A percentile compares a stretch with the other conserved stretches of the same genome.
phyloP scores from a whole-genome alignment of 179 eudicot species.

The Spinacia oleracea region DNA sequence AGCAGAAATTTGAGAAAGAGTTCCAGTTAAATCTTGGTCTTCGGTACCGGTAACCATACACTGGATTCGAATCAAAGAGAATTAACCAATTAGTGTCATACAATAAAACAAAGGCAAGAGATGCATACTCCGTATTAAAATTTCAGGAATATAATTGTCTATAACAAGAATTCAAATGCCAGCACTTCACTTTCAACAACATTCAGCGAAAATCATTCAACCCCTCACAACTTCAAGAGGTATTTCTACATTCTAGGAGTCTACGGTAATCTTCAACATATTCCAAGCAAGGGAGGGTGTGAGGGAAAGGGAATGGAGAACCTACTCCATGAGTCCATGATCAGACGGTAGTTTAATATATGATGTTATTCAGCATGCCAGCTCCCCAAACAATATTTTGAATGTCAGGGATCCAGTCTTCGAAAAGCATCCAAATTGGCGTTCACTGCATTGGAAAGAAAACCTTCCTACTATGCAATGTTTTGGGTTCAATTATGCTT shows the following conservation, averaged over 20 bases:
- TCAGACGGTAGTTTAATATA: neutral
- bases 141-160: neutral
- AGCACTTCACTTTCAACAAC: neutral
- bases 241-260: neutral
- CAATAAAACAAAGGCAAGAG: neutral
- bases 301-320: neutral
- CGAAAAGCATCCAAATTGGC: neutral
- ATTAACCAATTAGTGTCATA: conserved; percentile 6
- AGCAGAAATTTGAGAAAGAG: conserved; percentile 49
- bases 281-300: neutral
- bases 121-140: neutral
- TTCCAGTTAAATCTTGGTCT: conserved; percentile 41
- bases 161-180: neutral
- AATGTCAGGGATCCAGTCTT: too few species aligned
- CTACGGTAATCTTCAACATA: neutral
- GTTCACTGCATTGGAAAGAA: neutral
- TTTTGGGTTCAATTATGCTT: neutral
- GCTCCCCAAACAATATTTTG: too few species aligned
- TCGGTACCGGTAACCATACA: conserved; percentile 47
- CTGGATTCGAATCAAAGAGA: conserved; percentile 33
- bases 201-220: neutral
- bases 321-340: neutral
- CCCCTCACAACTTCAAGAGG: too few species aligned
- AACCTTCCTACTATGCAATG: neutral
- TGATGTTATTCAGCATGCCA: neutral